Evolutionary conservation across 192 early-diverging fungal genomes (phyloP), one percentile per base, ranked within the genome.

Genomic region (Mortierella claussenii): DNA sequence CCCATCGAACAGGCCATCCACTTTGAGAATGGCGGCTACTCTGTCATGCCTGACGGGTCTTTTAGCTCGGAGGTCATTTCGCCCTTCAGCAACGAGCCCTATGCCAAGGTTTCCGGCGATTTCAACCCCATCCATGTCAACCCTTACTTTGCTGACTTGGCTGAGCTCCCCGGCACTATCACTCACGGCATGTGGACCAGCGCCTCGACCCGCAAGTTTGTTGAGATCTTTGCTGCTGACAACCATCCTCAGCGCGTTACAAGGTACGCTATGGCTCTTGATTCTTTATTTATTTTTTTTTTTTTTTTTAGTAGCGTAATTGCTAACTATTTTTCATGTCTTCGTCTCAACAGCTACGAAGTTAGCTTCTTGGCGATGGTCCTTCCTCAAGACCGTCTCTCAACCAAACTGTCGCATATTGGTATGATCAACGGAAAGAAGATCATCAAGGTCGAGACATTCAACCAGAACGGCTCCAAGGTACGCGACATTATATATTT

Each of bases 141-240:
- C 87, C 88, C 91, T 51, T 96, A 93, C 89, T 96, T 98, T 88
- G 91, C 95, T 70, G 92, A 94, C 66, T 81, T 95, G 26, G 94
- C 95, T 28, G 85, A 89, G 51, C 89, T 98, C 46, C 94, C 96
- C 27, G 94, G 93, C 53, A 95, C 95, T 31, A 98, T 98, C 65
- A 95, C 95, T 31, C 96, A 98, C 82, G 96, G 96, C 53, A 98
- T 98, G 96, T 98, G 95, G 95, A 98, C 95, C 49, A 90, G 88
- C 65, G 96, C 96, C 7, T 90, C 94, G 18, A 94, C 95, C 49
- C 90, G 96, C 70, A 95, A 94, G 88, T 96, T 95, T 83, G 94
- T 98, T 48, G 96, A 98, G 79, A 91, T 94, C 53, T 94, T 94
- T 70, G 96, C 95, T 63, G 96, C 96, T 43, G 92, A 96, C 76